phyloP scores from a whole-genome alignment of 768 basidiomycete species.

The Panaeolus cyanescens region DNA sequence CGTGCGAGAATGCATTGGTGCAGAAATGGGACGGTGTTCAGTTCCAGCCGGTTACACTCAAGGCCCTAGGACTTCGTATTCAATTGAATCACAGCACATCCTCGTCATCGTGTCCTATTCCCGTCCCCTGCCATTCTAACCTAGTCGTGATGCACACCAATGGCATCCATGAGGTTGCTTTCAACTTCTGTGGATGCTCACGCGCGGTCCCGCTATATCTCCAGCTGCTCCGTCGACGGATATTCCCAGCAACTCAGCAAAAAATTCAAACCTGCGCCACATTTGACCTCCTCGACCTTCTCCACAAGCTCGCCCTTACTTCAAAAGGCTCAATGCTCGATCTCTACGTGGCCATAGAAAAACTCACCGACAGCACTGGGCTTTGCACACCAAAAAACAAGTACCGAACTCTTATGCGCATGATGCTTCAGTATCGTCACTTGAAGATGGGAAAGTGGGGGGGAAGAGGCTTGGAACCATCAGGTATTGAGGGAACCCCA shows the following conservation, averaged over 20 bases:
- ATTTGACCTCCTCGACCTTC: background rate
- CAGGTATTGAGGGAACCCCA: slow-evolving; percentile 12
- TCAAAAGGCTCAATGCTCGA: background rate
- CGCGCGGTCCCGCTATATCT: background rate
- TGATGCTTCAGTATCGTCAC: slow-evolving; percentile 16
- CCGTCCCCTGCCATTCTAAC: background rate
- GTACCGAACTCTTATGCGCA: slow-evolving; percentile 9
- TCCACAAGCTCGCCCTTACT: background rate
- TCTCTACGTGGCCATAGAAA: background rate
- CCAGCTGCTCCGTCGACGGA: slow-evolving; percentile 3
- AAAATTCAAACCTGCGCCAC: background rate
- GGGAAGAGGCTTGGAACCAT: slow-evolving; percentile 17
- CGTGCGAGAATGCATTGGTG: background rate
- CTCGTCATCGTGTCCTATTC: slow-evolving; percentile 12
- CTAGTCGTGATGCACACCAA: slow-evolving; percentile 2
- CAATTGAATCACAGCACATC: slow-evolving; percentile 10
- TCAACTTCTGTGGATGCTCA: slow-evolving; percentile 5
- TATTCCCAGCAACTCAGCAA: slow-evolving; percentile 4
- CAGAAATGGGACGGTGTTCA: slow-evolving; percentile 5
- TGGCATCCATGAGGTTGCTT: slow-evolving; percentile 5
- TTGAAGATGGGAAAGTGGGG: slow-evolving; percentile 22
- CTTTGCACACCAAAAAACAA: background rate
- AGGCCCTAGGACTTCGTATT: slow-evolving; percentile 1
- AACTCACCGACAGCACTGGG: background rate
- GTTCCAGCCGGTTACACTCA: background rate